phyloP scores from a whole-genome alignment of 768 basidiomycete genomes.

The Termitomyces sp. region DNA sequence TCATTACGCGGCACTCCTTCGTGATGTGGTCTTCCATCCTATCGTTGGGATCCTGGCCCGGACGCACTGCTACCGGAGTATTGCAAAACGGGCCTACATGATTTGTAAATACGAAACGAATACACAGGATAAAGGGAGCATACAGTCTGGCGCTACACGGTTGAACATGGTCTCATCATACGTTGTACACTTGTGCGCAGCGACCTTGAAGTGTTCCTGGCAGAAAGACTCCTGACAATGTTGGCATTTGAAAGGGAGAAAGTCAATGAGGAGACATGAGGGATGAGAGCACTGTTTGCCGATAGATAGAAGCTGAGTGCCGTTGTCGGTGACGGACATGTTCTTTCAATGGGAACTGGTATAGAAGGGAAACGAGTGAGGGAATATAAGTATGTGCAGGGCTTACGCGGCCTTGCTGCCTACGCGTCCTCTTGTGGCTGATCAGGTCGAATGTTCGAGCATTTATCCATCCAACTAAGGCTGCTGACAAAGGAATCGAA shows the following conservation, averaged over 20 bases:
- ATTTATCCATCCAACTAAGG: no score
- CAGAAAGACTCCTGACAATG: constrained; percentile 71
- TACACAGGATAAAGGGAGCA: constrained; percentile 15
- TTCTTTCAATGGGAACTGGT: constrained; percentile 7
- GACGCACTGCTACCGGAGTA: constrained; percentile 67
- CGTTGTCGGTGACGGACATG: constrained; percentile 27
- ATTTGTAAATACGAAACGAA: not conserved
- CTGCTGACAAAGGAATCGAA: not conserved
- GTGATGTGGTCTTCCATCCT: constrained; percentile 75
- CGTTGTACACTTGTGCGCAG: constrained; percentile 59
- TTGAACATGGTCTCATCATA: constrained; percentile 70
- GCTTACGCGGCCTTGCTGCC: constrained; percentile 18
- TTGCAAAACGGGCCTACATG: constrained; percentile 69
- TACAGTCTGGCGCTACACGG: constrained; percentile 73
- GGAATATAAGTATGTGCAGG: not conserved
- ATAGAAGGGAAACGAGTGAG: constrained; percentile 8
- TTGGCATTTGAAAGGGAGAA: constrained; percentile 82
- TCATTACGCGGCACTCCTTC: constrained; percentile 62
- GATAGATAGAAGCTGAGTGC: constrained; percentile 56
- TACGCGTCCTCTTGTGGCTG: constrained; percentile 7
- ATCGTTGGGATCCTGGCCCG: constrained; percentile 73
- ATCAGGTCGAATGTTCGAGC: constrained; percentile 1
- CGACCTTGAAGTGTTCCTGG: constrained; percentile 71
- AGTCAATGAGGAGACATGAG: constrained; percentile 70
- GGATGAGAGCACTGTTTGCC: constrained; percentile 68